A percentile compares a stretch with the other conserved stretches of the same genome.
Conservation (phyloP, 2,329 filamentous ascomycete genomes). For the Colletotrichum coccodes region DNA sequence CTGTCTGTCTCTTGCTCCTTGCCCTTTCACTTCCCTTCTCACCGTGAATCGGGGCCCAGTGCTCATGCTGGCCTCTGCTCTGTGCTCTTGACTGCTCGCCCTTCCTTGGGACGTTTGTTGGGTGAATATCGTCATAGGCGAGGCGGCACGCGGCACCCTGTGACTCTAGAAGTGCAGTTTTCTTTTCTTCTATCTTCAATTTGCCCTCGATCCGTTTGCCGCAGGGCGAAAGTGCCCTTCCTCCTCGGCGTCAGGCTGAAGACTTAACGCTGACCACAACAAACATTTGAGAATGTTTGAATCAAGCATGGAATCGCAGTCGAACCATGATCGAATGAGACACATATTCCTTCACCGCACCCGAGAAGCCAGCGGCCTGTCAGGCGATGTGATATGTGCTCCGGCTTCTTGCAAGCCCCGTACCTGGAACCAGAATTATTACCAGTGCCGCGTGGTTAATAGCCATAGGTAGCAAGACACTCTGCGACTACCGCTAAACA, state of each 20-base stretch:
- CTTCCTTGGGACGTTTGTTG: background rate
- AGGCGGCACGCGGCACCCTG: background rate
- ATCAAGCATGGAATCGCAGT: constrained; percentile 19
- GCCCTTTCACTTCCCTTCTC: constrained; percentile 7
- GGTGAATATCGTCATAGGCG: constrained; percentile 3
- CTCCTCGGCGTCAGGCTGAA: background rate
- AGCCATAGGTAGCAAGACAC: background rate
- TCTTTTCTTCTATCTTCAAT: constrained; percentile 1
- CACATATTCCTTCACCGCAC: constrained; percentile 14
- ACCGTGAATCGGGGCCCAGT: constrained; percentile 5
- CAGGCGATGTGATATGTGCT: background rate
- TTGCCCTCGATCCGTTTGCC: background rate
- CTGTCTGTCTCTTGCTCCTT: constrained; percentile 25
- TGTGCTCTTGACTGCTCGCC: background rate
- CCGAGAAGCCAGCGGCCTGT: background rate
- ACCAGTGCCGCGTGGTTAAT: constrained; percentile 6
- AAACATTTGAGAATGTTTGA: constrained; percentile 3
- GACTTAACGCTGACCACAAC: background rate
- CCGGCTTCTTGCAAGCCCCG: constrained; percentile 4
- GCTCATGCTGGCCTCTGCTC: constrained; percentile 22
- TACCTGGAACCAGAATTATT: background rate
- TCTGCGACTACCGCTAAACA: constrained; percentile 22
- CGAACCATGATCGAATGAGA: constrained; percentile 31
- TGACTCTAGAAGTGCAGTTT: constrained; percentile 14
- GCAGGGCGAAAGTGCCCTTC: constrained; percentile 9